These are phyloP conservation scores for Lactarius hatsudake DNA, from an alignment of 768 basidiomycete species.

Conservation along the genomic window DNA sequence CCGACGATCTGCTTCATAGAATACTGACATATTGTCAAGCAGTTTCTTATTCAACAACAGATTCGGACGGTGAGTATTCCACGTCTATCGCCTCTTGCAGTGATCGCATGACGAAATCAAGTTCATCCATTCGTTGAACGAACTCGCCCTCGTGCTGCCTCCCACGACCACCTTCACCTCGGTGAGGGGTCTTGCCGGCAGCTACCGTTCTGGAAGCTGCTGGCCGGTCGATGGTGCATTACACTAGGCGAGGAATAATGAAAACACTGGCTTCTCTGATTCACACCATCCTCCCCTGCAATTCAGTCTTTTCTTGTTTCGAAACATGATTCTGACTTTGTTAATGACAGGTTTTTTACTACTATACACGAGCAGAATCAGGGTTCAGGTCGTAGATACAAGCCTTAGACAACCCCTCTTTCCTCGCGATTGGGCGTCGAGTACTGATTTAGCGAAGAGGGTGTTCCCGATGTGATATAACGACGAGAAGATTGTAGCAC, in stretches of 20 bases:
- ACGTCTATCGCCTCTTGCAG: background rate
- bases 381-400: background rate
- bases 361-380: background rate
- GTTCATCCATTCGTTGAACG: conserved; percentile 31
- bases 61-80: conserved; percentile 4
- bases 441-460: background rate
- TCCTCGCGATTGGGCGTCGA: background rate
- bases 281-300: background rate
- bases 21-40: background rate
- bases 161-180: conserved; percentile 17
- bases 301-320: background rate
- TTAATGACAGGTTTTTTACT: conserved; percentile 1
- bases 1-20: background rate
- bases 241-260: conserved; percentile 19
- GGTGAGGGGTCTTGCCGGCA: conserved; percentile 10
- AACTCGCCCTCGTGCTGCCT: conserved; percentile 14
- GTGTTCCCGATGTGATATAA: background rate
- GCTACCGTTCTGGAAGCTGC: conserved; percentile 24
- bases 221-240: conserved; percentile 13
- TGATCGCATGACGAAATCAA: conserved; percentile 26
- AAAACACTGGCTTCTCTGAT: conserved; percentile 30
- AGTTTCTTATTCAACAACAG: background rate
- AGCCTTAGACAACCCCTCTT: background rate
- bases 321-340: conserved; percentile 7
- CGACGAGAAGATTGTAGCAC: background rate